These are phyloP conservation scores for Umbelopsis sp. DNA, from an alignment of 371 early-diverging fungal species.

Conservation along the genomic window DNA sequence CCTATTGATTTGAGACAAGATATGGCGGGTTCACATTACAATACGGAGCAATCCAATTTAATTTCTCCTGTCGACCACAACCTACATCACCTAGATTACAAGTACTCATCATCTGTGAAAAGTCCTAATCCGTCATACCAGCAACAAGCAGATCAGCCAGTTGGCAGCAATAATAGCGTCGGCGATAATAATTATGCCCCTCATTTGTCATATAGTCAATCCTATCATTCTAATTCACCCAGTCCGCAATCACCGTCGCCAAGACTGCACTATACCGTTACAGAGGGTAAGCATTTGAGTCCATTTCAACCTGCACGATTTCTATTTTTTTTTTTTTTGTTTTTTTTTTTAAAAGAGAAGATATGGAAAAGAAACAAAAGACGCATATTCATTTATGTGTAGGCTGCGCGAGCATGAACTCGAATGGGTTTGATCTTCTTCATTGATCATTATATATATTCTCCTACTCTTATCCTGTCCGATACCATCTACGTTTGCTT, in stretches of 20 bases:
- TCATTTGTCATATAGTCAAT: neutral
- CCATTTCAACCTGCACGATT: neutral
- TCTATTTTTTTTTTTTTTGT: neutral
- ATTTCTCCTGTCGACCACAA: neutral
- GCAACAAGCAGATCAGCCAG: neutral
- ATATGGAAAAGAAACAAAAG: neutral
- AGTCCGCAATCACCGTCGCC: conserved; percentile 9
- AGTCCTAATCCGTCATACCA: conserved; percentile 3
- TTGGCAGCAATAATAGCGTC: neutral
- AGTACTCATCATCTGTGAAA: neutral
- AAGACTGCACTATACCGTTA: neutral
- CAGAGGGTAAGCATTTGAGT: conserved; percentile 13
- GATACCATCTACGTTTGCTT: neutral
- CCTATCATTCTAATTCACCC: conserved; percentile 2
- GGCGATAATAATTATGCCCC: conserved; percentile 12
- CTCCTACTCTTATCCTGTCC: neutral
- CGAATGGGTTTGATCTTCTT: neutral
- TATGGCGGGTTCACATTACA: neutral
- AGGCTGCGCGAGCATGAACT: neutral
- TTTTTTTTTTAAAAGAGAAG: neutral
- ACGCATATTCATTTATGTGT: neutral
- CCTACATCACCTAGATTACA: conserved; percentile 10
- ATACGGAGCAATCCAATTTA: conserved; percentile 14
- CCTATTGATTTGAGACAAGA: conserved; percentile 17
- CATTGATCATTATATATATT: neutral